These are phyloP conservation scores for Halophytophthora polymorphica DNA, from an alignment of 352 stramenopile species.

Conservation along the genomic window DNA sequence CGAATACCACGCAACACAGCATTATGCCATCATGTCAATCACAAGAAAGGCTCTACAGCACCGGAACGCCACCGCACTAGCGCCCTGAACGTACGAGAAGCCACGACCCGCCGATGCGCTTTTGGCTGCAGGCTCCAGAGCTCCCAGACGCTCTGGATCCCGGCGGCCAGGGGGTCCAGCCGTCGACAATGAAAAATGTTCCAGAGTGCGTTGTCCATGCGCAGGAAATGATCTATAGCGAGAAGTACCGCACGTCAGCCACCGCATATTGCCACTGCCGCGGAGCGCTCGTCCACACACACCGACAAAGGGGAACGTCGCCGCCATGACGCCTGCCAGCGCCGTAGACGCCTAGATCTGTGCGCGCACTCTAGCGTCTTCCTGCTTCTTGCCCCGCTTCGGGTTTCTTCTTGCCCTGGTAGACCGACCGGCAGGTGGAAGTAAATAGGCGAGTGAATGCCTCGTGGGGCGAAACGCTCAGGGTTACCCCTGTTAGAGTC, in stretches of 20 bases:
- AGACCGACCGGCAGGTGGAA: no score
- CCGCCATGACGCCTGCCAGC: slow-evolving; percentile 18
- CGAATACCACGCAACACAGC: not conserved
- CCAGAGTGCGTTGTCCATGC: slow-evolving; percentile 31
- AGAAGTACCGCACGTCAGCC: not conserved
- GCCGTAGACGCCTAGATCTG: not conserved
- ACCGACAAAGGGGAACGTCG: slow-evolving; percentile 38
- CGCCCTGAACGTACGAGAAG: slow-evolving; percentile 8
- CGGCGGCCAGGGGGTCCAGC: slow-evolving; percentile 4
- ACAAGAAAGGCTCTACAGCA: no score
- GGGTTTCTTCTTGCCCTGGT: no score
- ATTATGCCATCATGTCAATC: no score
- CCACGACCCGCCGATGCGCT: slow-evolving; percentile 7
- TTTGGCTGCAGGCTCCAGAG: slow-evolving; percentile 25
- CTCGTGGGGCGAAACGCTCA: no score
- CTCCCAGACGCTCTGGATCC: slow-evolving; percentile 12
- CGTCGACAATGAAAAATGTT: slow-evolving; percentile 13
- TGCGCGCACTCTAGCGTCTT: not conserved
- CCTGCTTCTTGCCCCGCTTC: not conserved
- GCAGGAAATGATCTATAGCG: slow-evolving; percentile 18
- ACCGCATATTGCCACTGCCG: not conserved
- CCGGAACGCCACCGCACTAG: no score
- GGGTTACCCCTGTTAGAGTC: not conserved
- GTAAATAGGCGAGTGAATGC: no score
- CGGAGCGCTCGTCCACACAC: not conserved